Base-by-base conservation (phyloP, 2,329 filamentous ascomycete genomes). In the Pezicula radicicola region DNA sequence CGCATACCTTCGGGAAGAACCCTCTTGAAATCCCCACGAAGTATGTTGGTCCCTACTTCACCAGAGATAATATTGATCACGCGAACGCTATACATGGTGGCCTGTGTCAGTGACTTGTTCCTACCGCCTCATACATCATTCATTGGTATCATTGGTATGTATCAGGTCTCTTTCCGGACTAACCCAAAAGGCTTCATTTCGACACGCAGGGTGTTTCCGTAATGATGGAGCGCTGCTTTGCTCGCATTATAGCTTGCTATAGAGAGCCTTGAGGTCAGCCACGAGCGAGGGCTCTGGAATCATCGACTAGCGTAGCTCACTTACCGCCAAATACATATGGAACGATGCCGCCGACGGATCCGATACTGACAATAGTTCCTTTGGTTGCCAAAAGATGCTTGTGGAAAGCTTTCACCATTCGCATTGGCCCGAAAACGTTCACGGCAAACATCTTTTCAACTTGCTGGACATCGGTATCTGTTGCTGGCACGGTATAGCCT, bases 151-250 rank as follows among this genome's bases (percentile, higher is more conserved):
- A n/a, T n/a, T n/a, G n/a, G n/a, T n/a, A n/a, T n/a, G n/a, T n/a
- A n/a, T n/a, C n/a, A n/a, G n/a, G n/a, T n/a, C n/a, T n/a, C n/a
- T n/a, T n/a, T n/a, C n/a, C n/a, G 18, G 25, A 6, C 18, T 45
- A 33, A 45, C 48, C 49, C 48, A 10, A 60, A 54, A 13, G 58
- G 58, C 6, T 28, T 19, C 56, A 60, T 55, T 39, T 60, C 58
- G 10, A 54, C 30, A 6, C 58, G 45, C 6, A 60, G 43, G 25
- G 58, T 60, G 33, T 46, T 55, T 7, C 47, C 39, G 37, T 48
- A 60, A 39, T 59, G 56, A n/a, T 68, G 63, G 0, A 76, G 58
- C 0, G 75, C 73, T 1, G 68, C 72, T 51, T 77, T 77, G 50
- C 65, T 71, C 4, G 72, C 68, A 47, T 73, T 73, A 60, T 76